Evolutionary conservation across 1,284 basidiomycete genomes (phyloP).

Genomic region (Boletellus deceptivus): DNA sequence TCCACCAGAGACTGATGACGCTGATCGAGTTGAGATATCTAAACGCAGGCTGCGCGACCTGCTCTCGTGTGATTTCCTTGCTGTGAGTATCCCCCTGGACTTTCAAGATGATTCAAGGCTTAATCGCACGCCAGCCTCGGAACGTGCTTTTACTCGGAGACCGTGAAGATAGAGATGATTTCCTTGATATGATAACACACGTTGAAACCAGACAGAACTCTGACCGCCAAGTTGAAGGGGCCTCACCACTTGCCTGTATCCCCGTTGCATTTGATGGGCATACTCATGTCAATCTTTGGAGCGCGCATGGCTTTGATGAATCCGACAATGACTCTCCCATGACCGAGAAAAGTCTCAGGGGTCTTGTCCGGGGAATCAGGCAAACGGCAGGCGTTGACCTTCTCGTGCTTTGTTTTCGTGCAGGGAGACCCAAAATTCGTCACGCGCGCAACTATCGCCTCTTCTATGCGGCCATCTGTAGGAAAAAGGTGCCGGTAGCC

Average conservation of each 20-base stretch:
- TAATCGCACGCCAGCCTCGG: conserved; percentile 14
- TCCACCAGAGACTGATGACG: conserved; percentile 7
- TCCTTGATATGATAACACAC: conserved; percentile 9
- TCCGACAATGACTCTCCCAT: conserved; percentile 8
- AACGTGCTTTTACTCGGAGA: conserved; percentile 23
- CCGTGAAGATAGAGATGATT: conserved; percentile 15
- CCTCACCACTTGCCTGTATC: conserved; percentile 4
- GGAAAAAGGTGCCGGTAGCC: conserved; percentile 21
- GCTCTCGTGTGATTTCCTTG: conserved; percentile 10
- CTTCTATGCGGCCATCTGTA: conserved; percentile 24
- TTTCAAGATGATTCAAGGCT: not conserved
- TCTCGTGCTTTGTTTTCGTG: conserved; percentile 28
- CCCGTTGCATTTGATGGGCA: conserved; percentile 9
- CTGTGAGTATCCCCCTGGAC: conserved; percentile 11
- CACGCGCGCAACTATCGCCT: conserved; percentile 22
- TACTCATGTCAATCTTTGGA: conserved; percentile 23
- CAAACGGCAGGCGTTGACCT: conserved; percentile 23
- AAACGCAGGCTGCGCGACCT: conserved; percentile 13
- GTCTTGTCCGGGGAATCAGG: conserved; percentile 24
- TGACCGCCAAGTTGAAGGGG: not conserved
- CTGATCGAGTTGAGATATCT: conserved; percentile 7
- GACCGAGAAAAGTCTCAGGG: conserved; percentile 17
- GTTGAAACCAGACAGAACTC: not conserved
- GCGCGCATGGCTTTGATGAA: conserved; percentile 15
- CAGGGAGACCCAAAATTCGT: conserved; percentile 18